Evolutionary conservation across 1,284 basidiomycete genomes (phyloP), one percentile per base, ranked within the genome.

Genomic region (Flammula alnicola): DNA sequence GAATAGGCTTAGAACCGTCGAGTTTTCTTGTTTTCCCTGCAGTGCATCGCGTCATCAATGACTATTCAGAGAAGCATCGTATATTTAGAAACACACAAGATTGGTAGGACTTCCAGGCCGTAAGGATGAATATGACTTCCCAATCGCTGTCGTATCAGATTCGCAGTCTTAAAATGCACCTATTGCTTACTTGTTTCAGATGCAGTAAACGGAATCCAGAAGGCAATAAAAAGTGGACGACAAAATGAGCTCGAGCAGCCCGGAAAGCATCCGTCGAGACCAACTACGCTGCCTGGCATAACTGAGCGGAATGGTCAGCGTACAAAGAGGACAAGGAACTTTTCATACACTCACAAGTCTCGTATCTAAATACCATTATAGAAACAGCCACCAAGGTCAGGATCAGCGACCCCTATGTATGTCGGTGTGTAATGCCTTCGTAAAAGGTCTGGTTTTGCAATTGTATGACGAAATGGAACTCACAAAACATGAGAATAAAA

Each of bases 131-230:
- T 40, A 40, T n/a, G 23, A 40, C 38, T 40, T 6, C 6, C 3
- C 12, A 26, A 1, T 27, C n/a, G 1, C 8, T 8, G 2, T 6
- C 10, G 26, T 40, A 40, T 22, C 14, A 9, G 5, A 40, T 16
- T n/a, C 7, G 6, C 12, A 26, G 5, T 22, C 38, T 16, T 14
- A 11, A 16, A 4, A 14, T 6, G 9, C 3, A 1, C 6, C 4
- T 27, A 6, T 9, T 7, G 19, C 38, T 6, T 27, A 40, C 38
- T 10, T 10, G 38, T 40, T 29, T 40, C 38, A 16, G 29, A 25
- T 4, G 26, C 7, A 22, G 39, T 29, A 23, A 47, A 47, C 6
- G 44, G 44, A 4, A 47, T 11, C 44, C 44, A 47, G n/a, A 47
- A 47, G 2, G 27, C 17, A 6, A 47, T 12, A 2, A 47, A 8